Conservation (phyloP, 78 protist genomes). For the Dictyostelium firmibasis region DNA sequence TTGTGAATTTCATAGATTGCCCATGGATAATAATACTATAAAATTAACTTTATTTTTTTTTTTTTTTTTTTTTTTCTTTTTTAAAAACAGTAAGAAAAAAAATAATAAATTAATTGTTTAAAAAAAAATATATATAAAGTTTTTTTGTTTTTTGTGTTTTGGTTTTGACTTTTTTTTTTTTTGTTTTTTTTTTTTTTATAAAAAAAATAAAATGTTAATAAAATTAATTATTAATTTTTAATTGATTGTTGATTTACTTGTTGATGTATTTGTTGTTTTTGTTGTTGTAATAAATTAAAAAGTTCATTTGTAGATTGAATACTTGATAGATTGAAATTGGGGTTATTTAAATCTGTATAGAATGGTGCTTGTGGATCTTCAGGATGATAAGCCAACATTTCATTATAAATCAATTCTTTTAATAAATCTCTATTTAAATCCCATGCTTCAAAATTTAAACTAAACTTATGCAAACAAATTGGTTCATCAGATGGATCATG, state of each 20-base stretch:
- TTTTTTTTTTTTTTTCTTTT: no score
- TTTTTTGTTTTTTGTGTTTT: background rate
- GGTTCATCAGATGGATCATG: conserved; percentile 85
- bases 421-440: conserved; percentile 62
- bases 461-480: conserved; percentile 17
- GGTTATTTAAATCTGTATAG: conserved; percentile 14
- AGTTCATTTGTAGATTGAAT: background rate
- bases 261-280: conserved; percentile 13
- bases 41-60: background rate
- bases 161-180: background rate
- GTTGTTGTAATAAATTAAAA: conserved; percentile 29
- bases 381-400: conserved; percentile 75
- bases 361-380: background rate
- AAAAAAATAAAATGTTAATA: background rate
- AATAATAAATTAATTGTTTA: no score
- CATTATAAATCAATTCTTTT: conserved; percentile 67
- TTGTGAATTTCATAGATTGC: background rate
- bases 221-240: background rate
- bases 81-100: background rate
- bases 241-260: conserved; percentile 33
- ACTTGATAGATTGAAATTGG: background rate
- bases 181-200: background rate
- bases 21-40: background rate
- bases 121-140: no score
- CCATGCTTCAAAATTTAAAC: conserved; percentile 73